Conservation (phyloP, 768 basidiomycete genomes). For the Calocybe gangraenosa region DNA sequence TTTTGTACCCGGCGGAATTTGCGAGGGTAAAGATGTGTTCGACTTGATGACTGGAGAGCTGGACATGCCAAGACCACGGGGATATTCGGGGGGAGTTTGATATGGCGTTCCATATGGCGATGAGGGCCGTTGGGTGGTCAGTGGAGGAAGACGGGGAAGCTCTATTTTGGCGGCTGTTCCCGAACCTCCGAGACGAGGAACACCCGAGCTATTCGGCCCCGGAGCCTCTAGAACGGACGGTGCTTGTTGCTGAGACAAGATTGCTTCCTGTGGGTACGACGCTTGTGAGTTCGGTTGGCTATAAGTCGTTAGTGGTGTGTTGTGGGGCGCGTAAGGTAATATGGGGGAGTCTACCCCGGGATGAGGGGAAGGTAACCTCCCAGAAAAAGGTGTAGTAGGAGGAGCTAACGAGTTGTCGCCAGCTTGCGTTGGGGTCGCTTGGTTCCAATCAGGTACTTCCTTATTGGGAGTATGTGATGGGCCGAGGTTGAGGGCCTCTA, state of each 20-base stretch:
- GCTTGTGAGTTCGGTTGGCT: not conserved
- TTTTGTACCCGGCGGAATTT: slow-evolving; percentile 34
- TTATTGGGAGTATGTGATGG: slow-evolving; percentile 17
- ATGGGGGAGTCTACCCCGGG: slow-evolving; percentile 25
- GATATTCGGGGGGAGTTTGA: slow-evolving; percentile 46
- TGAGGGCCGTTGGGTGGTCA: slow-evolving; percentile 4
- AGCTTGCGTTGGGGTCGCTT: slow-evolving; percentile 15
- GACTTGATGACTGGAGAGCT: slow-evolving; percentile 16
- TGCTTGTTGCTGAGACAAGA: slow-evolving; percentile 6
- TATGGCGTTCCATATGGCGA: slow-evolving; percentile 30
- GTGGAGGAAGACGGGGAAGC: slow-evolving; percentile 9
- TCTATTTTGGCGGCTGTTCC: slow-evolving; percentile 4
- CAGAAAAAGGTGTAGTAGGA: slow-evolving; percentile 37
- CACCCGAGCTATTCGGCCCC: not conserved
- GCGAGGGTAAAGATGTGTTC: slow-evolving; percentile 11
- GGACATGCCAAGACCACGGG: slow-evolving; percentile 22
- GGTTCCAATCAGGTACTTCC: slow-evolving; percentile 15
- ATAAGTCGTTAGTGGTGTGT: slow-evolving; percentile 11
- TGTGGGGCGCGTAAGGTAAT: slow-evolving; percentile 16
- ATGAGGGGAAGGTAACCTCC: slow-evolving; percentile 33
- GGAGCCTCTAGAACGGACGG: not conserved
- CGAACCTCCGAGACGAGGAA: not conserved
- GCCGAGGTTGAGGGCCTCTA: slow-evolving; percentile 47
- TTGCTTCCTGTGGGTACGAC: slow-evolving; percentile 2
- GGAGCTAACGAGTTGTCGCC: slow-evolving; percentile 24